Base-by-base conservation (phyloP, 108 stramenopile genomes). In the Seminavis robusta region DNA sequence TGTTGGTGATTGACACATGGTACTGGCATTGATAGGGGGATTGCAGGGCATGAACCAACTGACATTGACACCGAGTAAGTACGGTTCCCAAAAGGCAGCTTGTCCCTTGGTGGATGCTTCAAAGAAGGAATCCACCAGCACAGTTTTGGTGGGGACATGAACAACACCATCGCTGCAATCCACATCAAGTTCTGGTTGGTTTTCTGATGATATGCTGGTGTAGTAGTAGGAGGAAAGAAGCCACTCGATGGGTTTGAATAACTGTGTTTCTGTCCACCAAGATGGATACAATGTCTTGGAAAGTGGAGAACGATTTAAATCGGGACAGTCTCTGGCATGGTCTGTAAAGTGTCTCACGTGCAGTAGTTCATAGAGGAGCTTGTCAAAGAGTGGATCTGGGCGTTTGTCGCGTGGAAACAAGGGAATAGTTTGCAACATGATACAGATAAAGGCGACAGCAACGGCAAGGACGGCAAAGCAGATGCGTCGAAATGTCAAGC, bases 131-230 rank as follows among this genome's bases (percentile, higher is more conserved):
- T 60, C 49, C 0, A 29, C 27, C 38, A 73, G 13, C 17, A 59
- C 63, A 28, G 47, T 47, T 39, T 48, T 29, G 6, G 78, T 52
- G 9, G 77, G 78, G 32, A 79, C 43, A 52, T 74, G 78, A 24
- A 79, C 38, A 6, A 79, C 78, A 13, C 78, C 78, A 32, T 65
- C 48, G 31, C 46, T 27, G 40, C 78, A 79, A 43, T 79, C 53
- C 3, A 38, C n/a, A n/a, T n/a, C n/a, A n/a, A n/a, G n/a, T n/a
- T n/a, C n/a, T n/a, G n/a, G n/a, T n/a, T n/a, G n/a, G n/a, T n/a
- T n/a, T n/a, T n/a, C n/a, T n/a, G n/a, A n/a, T n/a, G n/a, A n/a
- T n/a, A n/a, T n/a, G n/a, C n/a, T n/a, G n/a, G n/a, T n/a, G n/a
- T n/a, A n/a, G n/a, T 26, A 19, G 15, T 20, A n/a, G 3, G 57